Conservation (phyloP, 2,329 filamentous ascomycete species). For the Xylariaceae sp. region DNA sequence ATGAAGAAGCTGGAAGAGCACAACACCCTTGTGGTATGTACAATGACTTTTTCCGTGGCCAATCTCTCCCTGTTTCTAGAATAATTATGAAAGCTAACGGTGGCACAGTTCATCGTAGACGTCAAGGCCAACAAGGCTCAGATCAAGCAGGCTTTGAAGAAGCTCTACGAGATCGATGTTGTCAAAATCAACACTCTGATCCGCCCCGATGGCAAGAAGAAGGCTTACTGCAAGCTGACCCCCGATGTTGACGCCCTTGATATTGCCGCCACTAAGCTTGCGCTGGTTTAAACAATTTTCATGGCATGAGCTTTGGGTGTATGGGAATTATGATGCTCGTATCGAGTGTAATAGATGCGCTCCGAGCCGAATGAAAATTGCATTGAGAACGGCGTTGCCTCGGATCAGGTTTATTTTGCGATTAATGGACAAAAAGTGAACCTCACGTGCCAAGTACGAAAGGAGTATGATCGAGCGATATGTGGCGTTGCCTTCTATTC, state of each 20-base stretch:
- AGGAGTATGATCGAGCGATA: neutral
- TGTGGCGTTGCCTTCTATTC: conserved; percentile 13
- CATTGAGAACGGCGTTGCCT: conserved; percentile 46
- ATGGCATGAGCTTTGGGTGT: conserved; percentile 24
- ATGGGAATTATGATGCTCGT: conserved; percentile 33
- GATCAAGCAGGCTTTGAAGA: conserved; percentile 98
- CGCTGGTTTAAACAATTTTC: conserved; percentile 78
- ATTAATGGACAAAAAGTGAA: conserved; percentile 45
- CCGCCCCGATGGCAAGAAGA: conserved; percentile 72
- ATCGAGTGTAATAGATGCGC: conserved; percentile 33
- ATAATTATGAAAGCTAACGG: conserved; percentile 25
- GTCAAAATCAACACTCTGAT: conserved; percentile 99
- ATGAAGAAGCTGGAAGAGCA: conserved; percentile 99
- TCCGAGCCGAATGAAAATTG: conserved; percentile 40
- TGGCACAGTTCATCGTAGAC: conserved; percentile 79
- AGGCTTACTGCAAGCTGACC: conserved; percentile 96
- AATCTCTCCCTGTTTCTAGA: neutral
- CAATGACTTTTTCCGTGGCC: neutral
- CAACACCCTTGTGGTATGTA: conserved; percentile 77
- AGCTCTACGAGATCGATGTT: conserved; percentile 97
- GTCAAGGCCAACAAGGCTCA: conserved; percentile 99
- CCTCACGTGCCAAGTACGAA: conserved; percentile 25
- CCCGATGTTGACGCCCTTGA: conserved; percentile 97
- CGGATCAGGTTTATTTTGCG: conserved; percentile 44
- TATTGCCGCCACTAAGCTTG: conserved; percentile 98